Evolutionary conservation across 345 rosid species (phyloP).

Genomic region (Syzygium aromaticum): DNA sequence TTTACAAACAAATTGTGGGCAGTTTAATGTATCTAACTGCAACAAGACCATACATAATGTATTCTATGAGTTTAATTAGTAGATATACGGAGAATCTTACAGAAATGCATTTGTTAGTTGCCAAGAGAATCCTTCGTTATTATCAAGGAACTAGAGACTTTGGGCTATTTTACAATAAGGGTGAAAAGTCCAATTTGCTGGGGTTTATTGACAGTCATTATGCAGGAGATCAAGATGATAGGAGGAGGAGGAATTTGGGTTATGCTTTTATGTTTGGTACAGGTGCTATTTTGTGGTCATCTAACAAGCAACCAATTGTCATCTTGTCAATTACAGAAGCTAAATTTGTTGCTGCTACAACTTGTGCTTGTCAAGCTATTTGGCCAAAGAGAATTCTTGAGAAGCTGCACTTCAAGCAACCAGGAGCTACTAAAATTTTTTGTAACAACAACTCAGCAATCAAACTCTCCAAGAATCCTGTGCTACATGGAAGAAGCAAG

Average conservation of each 20-base stretch:
- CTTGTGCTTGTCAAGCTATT: neutral
- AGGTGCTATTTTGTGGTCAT: neutral
- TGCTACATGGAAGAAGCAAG: neutral
- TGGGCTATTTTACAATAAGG: neutral
- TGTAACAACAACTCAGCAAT: neutral
- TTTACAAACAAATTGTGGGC: neutral
- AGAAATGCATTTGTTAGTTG: neutral
- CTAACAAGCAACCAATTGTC: neutral
- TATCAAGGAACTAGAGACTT: neutral
- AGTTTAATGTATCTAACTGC: neutral
- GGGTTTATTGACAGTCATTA: neutral
- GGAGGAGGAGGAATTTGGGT: neutral
- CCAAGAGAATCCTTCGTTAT: neutral
- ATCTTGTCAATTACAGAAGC: neutral
- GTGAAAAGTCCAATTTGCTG: neutral
- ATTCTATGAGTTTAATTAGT: neutral
- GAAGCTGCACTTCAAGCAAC: neutral
- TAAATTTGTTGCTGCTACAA: neutral
- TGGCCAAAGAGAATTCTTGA: neutral
- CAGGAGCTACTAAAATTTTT: neutral
- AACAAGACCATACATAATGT: neutral
- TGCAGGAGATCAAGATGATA: neutral
- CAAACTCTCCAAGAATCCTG: neutral
- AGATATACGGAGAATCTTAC: neutral
- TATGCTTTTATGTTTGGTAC: neutral